Percentiles rank a stretch among this genome's conserved stretches.
Evolutionary conservation across 2,329 filamentous ascomycete species (phyloP).

Genomic region (Neoascochyta sp.): DNA sequence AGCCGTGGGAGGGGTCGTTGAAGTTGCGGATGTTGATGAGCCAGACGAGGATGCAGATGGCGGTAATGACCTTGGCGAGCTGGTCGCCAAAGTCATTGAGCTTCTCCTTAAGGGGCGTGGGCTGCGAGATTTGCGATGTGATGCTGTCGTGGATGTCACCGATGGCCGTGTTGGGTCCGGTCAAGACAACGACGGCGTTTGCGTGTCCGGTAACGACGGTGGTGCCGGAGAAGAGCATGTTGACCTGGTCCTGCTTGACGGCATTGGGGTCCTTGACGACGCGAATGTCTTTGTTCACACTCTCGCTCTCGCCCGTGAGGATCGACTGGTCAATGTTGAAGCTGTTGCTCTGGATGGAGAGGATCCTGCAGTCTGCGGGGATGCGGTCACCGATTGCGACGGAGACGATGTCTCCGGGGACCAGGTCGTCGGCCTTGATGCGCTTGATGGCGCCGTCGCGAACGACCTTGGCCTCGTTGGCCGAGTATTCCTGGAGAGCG

Average conservation of each 20-base stretch:
- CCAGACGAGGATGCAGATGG: constrained; percentile 96
- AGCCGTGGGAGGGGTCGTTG: constrained; percentile 87
- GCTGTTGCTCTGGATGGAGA: constrained; percentile 93
- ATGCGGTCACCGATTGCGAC: constrained; percentile 89
- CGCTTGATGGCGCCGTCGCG: constrained; percentile 76
- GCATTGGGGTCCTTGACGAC: constrained; percentile 73
- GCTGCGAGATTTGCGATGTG: constrained; percentile 93
- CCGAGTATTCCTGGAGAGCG: constrained; percentile 96
- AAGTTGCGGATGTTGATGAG: constrained; percentile 98
- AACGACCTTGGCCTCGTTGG: constrained; percentile 92
- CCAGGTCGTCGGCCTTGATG: constrained; percentile 93
- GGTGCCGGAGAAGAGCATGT: constrained; percentile 97
- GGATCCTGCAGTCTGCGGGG: constrained; percentile 86
- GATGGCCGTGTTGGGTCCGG: constrained; percentile 87
- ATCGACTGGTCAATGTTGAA: constrained; percentile 97
- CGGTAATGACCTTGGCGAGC: constrained; percentile 95
- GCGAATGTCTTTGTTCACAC: constrained; percentile 76
- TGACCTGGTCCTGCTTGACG: constrained; percentile 95
- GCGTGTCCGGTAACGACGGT: constrained; percentile 94
- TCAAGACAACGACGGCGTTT: constrained; percentile 84
- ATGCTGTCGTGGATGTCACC: constrained; percentile 99
- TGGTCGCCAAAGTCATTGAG: constrained; percentile 96
- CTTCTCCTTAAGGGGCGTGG: constrained; percentile 96
- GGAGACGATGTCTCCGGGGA: constrained; percentile 88
- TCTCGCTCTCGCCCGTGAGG: constrained; percentile 95